phyloP scores from a whole-genome alignment of 192 early-diverging fungal species.

The Haplosporangium gracile region DNA sequence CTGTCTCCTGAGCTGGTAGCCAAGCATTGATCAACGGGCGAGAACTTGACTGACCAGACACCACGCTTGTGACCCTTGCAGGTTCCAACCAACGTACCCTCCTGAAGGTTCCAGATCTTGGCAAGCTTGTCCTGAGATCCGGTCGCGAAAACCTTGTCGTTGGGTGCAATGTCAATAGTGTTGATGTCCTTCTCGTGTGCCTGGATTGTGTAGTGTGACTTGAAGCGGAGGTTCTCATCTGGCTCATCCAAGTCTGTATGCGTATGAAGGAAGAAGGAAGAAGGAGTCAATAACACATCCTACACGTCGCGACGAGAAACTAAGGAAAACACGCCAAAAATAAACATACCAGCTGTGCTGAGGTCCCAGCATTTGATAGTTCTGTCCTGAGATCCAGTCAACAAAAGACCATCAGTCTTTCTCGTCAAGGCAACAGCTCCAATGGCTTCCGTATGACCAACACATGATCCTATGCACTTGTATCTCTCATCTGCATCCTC shows the following conservation, averaged over 20 bases:
- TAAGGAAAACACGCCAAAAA: neutral
- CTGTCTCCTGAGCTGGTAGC: constrained; percentile 95
- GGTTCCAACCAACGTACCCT: constrained; percentile 83
- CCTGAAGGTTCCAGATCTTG: constrained; percentile 90
- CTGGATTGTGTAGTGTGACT: constrained; percentile 87
- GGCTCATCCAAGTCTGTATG: constrained; percentile 51
- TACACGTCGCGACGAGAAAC: neutral
- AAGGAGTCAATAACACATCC: neutral
- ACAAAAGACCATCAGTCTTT: constrained; percentile 74
- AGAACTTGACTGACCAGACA: constrained; percentile 94
- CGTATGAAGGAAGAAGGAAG: neutral
- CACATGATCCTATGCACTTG: constrained; percentile 75
- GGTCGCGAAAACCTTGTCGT: constrained; percentile 93
- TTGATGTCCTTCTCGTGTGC: constrained; percentile 99
- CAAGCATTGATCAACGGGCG: constrained; percentile 95
- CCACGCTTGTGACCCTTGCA: constrained; percentile 95
- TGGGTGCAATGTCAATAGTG: constrained; percentile 89
- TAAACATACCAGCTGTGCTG: constrained; percentile 59
- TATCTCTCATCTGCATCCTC: constrained; percentile 68
- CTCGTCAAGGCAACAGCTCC: constrained; percentile 86
- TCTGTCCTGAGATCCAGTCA: constrained; percentile 93
- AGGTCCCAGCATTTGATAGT: constrained; percentile 97
- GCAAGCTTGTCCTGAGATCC: constrained; percentile 96
- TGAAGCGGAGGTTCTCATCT: constrained; percentile 61
- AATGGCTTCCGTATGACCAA: constrained; percentile 95